A percentile compares a stretch with the other conserved stretches of the same genome.
These are phyloP conservation scores for Lentinus tigrinus DNA, from an alignment of 768 basidiomycete species.

Conservation along the genomic window DNA sequence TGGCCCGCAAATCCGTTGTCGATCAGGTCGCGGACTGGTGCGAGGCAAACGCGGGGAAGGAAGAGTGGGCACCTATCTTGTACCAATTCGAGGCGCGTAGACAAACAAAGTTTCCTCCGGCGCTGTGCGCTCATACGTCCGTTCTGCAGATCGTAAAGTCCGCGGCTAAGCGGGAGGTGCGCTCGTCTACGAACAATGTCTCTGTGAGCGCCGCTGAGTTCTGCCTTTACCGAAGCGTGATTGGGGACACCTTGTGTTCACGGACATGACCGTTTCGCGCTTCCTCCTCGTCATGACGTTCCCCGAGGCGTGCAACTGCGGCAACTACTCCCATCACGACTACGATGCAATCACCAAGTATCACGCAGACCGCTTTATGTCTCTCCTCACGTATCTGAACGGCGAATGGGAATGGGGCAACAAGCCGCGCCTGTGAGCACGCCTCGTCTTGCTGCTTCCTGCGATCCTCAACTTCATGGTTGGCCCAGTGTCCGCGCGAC, in stretches of 20 bases:
- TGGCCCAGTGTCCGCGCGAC: constrained; percentile 26
- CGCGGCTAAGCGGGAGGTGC: constrained; percentile 29
- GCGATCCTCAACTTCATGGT: background rate
- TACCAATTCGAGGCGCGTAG: constrained; percentile 34
- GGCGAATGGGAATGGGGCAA: constrained; percentile 9
- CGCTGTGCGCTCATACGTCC: background rate
- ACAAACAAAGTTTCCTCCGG: background rate
- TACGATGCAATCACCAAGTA: constrained; percentile 32
- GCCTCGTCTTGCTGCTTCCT: background rate
- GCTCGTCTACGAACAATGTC: background rate
- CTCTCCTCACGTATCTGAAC: constrained; percentile 28
- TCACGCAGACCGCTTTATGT: constrained; percentile 34
- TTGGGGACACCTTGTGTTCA: constrained; percentile 35
- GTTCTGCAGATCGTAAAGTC: constrained; percentile 25
- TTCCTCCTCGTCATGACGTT: constrained; percentile 31
- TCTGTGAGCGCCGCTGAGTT: background rate
- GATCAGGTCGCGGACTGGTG: constrained; percentile 26
- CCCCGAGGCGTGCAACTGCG: constrained; percentile 20
- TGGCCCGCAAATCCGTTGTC: constrained; percentile 29
- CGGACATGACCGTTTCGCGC: constrained; percentile 24
- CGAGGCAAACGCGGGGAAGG: background rate
- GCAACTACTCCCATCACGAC: constrained; percentile 32
- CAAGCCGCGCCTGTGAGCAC: constrained; percentile 14
- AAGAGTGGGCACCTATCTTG: constrained; percentile 31
- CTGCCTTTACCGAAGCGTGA: constrained; percentile 25